Percentiles rank a stretch among this genome's conserved stretches.
These are phyloP conservation scores for Lepiota venenata DNA, from an alignment of 768 basidiomycete species.

Conservation along the genomic window DNA sequence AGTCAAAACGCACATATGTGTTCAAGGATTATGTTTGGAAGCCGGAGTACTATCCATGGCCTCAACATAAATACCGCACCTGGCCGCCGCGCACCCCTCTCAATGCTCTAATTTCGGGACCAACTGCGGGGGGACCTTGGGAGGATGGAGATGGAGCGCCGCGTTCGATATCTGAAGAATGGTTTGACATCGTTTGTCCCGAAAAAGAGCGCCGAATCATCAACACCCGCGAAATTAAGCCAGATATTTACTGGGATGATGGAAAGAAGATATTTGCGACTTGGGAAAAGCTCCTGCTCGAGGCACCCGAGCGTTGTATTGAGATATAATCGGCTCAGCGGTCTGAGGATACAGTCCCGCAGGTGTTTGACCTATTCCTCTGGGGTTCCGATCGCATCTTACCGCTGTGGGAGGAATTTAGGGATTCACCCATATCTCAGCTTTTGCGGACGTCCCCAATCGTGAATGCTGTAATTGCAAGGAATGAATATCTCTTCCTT, in stretches of 20 bases:
- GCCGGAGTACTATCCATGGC: slow-evolving; percentile 41
- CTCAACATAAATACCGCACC: slow-evolving; percentile 20
- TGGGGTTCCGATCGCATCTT: slow-evolving; percentile 36
- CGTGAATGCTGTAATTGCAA: slow-evolving; percentile 37
- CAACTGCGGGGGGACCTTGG: slow-evolving; percentile 42
- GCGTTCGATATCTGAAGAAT: slow-evolving; percentile 39
- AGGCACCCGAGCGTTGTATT: slow-evolving; percentile 40
- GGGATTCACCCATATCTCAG: slow-evolving; percentile 37
- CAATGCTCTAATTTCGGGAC: slow-evolving; percentile 39
- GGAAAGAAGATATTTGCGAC: slow-evolving; percentile 34
- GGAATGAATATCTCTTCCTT: slow-evolving; percentile 38
- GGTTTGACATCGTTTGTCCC: slow-evolving; percentile 46
- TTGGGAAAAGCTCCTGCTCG: slow-evolving; percentile 37
- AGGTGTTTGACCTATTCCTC: slow-evolving; percentile 43
- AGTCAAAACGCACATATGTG: slow-evolving; percentile 48
- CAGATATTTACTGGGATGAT: slow-evolving; percentile 21
- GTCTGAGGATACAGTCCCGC: slow-evolving; percentile 33
- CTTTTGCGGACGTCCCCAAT: slow-evolving; percentile 41
- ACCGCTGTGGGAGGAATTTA: slow-evolving; percentile 42
- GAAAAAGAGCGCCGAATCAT: slow-evolving; percentile 31
- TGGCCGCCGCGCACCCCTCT: slow-evolving; percentile 34
- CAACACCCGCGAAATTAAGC: slow-evolving; percentile 36
- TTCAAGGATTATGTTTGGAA: slow-evolving; percentile 45
- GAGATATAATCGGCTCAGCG: slow-evolving; percentile 33
- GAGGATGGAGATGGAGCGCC: slow-evolving; percentile 34